Evolutionary conservation across 306 rosid species (phyloP), one percentile per base, ranked within the genome.

Genomic region (Begonia peltatifolia): DNA sequence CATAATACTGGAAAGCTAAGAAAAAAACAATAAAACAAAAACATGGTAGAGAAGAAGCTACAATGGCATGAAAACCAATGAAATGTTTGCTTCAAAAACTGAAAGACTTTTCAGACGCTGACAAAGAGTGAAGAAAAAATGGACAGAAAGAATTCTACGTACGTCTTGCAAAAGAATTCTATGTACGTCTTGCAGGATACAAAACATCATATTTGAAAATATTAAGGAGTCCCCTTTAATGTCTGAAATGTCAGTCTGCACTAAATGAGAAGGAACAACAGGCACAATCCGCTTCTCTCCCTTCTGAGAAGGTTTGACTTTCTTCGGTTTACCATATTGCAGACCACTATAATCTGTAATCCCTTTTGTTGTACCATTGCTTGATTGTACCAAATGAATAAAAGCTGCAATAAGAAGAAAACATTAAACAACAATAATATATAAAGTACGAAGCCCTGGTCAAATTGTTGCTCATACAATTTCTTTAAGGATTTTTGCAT

Each of bases 261-360:
- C 73, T 56, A 89, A 74, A 84, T 89, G 97, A 56, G 87, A 84
- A 63, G 95, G 95, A 64, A 89, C 87, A 61, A 71, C 67, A 60
- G 84, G 57, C 59, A 76, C 42, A 46, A 53, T 77, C 65, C 63
- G 79, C 71, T 76, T 77, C 50, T 60, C 84, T 64, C 79, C 80
- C 72, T 72, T 75, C 59, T 10, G 61, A 59, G 84, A 72, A 70
- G 83, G 66, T 56, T 68, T 80, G 49, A 12, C 49, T 51, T 50
- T 66, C 60, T 74, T 82, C 36, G 59, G 75, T 76, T 68, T 80
- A 58, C 65, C 62, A 70, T 69, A 63, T 71, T 74, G 83, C 59
- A 60, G 54, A 71, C 63, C 72, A 60, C 76, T 74, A 64, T 73
- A 56, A 56, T 76, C 79, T 53, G 71, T 62, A 42, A 68, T 69